Percentiles rank a stretch among this genome's conserved stretches.
Conservation (phyloP, 345 rosid genomes). For the Hibiscus mutabilis region DNA sequence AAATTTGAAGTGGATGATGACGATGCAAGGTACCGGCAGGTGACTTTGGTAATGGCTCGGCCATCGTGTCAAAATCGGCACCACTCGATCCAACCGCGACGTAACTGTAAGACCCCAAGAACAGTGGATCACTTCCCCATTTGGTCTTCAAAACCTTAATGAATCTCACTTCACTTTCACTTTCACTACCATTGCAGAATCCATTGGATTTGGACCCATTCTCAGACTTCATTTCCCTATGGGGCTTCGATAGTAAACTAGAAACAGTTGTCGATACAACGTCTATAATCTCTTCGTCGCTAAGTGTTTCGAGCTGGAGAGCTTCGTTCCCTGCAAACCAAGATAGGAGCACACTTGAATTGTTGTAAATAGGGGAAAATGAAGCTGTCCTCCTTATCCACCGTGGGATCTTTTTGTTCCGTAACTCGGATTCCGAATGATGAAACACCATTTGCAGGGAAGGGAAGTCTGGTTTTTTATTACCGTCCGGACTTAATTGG, state of each 20-base stretch:
- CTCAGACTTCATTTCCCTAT: conserved; percentile 5
- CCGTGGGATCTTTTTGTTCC: conserved; percentile 65
- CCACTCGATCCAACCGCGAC: conserved; percentile 88
- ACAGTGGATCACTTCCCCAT: conserved; percentile 88
- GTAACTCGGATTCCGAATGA: conserved; percentile 41
- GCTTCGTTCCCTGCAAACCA: conserved; percentile 99
- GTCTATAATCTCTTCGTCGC: conserved; percentile 60
- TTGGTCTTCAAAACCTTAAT: conserved; percentile 60
- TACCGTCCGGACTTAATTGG: conserved; percentile 29
- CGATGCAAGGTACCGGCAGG: background rate
- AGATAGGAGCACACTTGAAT: conserved; percentile 62
- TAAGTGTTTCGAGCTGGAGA: conserved; percentile 66
- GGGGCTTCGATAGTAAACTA: conserved; percentile 32
- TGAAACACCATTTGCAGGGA: conserved; percentile 72
- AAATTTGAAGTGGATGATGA: conserved; percentile 44
- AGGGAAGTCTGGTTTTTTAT: conserved; percentile 30
- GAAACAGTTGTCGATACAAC: conserved; percentile 61
- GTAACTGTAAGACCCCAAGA: conserved; percentile 87
- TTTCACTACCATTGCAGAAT: conserved; percentile 33
- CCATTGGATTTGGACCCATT: conserved; percentile 3
- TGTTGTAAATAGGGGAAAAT: conserved; percentile 58
- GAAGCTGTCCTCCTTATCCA: conserved; percentile 92
- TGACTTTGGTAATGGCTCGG: conserved; percentile 71
- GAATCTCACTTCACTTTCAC: conserved; percentile 33
- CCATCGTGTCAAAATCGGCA: conserved; percentile 71